Evolutionary conservation across 2,329 filamentous ascomycete genomes (phyloP).

Genomic region (Gnomoniopsis sp.): DNA sequence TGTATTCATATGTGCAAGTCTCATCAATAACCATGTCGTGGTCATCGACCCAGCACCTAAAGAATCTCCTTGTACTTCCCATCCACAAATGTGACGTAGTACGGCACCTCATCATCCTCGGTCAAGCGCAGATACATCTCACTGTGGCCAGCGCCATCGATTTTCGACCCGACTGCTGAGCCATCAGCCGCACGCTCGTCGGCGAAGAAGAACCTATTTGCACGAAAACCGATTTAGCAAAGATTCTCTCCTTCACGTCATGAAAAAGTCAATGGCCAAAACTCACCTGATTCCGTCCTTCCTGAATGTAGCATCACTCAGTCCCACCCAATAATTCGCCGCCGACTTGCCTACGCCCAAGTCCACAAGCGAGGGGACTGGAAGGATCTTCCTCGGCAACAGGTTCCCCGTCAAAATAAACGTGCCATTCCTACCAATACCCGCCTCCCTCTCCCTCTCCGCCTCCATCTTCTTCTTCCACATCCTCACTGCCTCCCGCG

Average conservation of each 20-base stretch:
- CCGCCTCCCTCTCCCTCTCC: background rate
- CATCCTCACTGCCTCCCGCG: constrained; percentile 11
- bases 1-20: too few species aligned
- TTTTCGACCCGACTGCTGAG: background rate
- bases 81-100: constrained; percentile 16
- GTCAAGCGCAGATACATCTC: constrained; percentile 6
- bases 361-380: background rate
- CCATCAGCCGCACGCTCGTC: constrained; percentile 18
- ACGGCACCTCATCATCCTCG: constrained; percentile 12
- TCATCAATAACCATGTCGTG: too few species aligned
- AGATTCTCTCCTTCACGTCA: background rate
- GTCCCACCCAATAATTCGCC: constrained; percentile 10
- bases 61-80: constrained; percentile 13
- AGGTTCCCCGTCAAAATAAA: constrained; percentile 17
- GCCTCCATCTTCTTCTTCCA: background rate
- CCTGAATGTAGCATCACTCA: constrained; percentile 13
- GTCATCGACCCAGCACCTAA: background rate
- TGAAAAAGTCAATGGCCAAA: background rate
- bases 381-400: constrained; percentile 4
- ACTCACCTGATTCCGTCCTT: constrained; percentile 16
- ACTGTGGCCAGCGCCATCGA: constrained; percentile 4
- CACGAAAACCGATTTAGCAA: background rate
- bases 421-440: constrained; percentile 7
- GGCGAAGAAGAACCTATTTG: constrained; percentile 17
- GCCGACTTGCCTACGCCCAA: constrained; percentile 14